phyloP scores from a whole-genome alignment of 73 alveolate species.

The Stentor coeruleus region DNA sequence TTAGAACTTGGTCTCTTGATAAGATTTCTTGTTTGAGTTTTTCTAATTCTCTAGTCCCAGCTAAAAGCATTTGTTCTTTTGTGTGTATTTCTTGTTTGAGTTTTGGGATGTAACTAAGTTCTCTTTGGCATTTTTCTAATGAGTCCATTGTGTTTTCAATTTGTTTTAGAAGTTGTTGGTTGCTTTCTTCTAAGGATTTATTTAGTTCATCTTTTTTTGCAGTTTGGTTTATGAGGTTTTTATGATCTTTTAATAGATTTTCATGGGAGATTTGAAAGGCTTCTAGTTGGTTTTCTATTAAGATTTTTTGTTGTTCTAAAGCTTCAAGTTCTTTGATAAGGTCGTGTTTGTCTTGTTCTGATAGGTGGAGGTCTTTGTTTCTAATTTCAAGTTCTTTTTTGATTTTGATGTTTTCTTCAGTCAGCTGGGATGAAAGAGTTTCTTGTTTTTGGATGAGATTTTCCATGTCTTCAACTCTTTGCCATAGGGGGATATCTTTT shows the following conservation, averaged over 20 bases:
- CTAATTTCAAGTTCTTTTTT: conserved; percentile 1
- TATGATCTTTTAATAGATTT: no score
- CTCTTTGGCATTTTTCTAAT: neutral
- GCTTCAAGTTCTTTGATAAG: no score
- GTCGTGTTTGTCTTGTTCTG: no score
- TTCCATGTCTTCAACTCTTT: neutral
- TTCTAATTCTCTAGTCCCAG: neutral
- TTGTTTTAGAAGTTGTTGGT: neutral
- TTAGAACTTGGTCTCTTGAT: no score
- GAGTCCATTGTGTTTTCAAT: neutral
- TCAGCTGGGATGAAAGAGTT: neutral
- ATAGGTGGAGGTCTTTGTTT: no score
- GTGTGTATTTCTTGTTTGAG: neutral
- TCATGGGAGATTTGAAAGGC: no score
- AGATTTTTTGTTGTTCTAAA: no score
- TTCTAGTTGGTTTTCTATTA: no score
- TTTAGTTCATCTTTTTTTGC: neutral
- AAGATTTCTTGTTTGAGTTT: no score
- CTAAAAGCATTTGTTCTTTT: neutral
- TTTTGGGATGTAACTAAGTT: neutral
- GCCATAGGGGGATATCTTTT: no score
- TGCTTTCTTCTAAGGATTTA: neutral
- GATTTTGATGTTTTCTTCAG: conserved; percentile 8
- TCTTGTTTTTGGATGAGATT: conserved; percentile 8
- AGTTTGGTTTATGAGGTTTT: no score